Conservation (phyloP, 805 yeast genomes). For the Scheffersomyces coipomensis region DNA sequence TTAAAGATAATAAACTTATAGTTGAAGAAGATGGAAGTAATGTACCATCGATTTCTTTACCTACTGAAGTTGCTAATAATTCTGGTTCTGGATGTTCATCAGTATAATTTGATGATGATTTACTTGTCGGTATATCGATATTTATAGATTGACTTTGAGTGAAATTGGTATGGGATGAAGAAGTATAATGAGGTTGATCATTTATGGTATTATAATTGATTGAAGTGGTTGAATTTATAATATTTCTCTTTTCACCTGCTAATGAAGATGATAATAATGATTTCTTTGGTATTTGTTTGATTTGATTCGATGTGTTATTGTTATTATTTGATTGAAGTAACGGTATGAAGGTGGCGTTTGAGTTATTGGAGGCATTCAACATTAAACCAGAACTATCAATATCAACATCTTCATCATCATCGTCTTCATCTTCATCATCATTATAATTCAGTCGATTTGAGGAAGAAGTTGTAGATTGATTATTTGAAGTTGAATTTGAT, state of each 20-base stretch:
- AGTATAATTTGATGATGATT: background rate
- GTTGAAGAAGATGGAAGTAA: conserved; percentile 43
- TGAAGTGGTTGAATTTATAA: background rate
- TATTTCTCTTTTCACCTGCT: conserved; percentile 10
- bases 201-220: background rate
- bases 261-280: conserved; percentile 14
- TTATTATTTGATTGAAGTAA: background rate
- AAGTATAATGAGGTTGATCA: background rate
- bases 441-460: background rate
- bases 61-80: conserved; percentile 41
- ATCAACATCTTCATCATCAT: background rate
- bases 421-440: background rate
- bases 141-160: background rate
- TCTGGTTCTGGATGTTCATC: conserved; percentile 46
- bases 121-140: background rate
- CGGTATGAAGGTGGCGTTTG: background rate
- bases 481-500: background rate
- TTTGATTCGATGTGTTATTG: background rate
- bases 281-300: conserved; percentile 6
- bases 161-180: background rate
- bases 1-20: conserved; percentile 37
- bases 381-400: background rate
- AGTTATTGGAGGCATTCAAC: background rate
- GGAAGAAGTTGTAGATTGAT: background rate
- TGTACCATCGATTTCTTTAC: conserved; percentile 38